Evolutionary conservation across 345 rosid genomes (phyloP), one percentile per base, ranked within the genome.

Genomic region (Toxicodendron radicans): DNA sequence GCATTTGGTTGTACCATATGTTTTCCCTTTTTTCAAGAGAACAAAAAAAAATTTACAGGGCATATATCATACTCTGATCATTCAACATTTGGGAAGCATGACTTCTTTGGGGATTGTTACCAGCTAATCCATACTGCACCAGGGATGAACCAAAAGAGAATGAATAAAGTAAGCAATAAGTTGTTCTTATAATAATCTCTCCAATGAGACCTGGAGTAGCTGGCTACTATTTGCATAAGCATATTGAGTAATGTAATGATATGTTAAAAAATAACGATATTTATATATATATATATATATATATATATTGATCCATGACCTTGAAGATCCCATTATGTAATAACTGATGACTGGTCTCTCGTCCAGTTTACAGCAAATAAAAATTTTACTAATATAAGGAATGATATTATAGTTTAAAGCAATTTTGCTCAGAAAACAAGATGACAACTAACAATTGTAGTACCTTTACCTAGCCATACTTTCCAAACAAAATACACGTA

Each of bases 41-140:
- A 45, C 24, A 32, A 67, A 23, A 61, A 61, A 46, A 41, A 52
- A 35, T 60, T 10, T 13, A 24, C 27, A 51, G 23, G 61, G 52
- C 27, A 49, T 7, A 58, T 53, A 72, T 35, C 89, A 48, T 90
- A 90, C 97, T 88, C 75, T 90, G 97, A 75, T 95, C 98, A 61
- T 79, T 89, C 77, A 89, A 81, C 64, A 90, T 83, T 77, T 91
- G 94, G 43, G 98, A 86, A 59, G 93, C 72, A 62, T 86, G 98
- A 66, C 77, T 81, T 78, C 97, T 79, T 76, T 95, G 98, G 3
- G 91, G 51, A 84, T 87, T 95, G 74, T 76, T 75, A 75, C 92
- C 94, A 58, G 93, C 27, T 83, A 93, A 82, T 81, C 93, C 97
- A 83, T 45, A 87, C 90, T 93, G 94, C 87, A 82, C 23, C 61